Conservation (phyloP, 2,329 filamentous ascomycete genomes). For the Cladosporium sp. region DNA sequence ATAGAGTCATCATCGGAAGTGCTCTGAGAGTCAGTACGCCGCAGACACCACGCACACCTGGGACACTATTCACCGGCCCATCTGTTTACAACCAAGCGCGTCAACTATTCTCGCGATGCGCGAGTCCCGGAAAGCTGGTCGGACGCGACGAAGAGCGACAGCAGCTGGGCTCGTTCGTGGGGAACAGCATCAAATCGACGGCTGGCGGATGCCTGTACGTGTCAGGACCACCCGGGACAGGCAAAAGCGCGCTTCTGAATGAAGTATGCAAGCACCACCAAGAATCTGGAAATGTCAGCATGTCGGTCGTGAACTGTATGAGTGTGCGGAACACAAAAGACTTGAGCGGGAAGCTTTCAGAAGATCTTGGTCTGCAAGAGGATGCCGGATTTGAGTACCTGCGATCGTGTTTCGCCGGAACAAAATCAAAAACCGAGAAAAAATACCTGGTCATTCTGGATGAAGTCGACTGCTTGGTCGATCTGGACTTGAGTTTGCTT, state of each 20-base stretch:
- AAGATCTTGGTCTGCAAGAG: constrained; percentile 59
- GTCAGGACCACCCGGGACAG: constrained; percentile 91
- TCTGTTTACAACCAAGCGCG: constrained; percentile 85
- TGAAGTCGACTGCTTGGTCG: constrained; percentile 91
- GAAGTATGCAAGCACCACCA: constrained; percentile 60
- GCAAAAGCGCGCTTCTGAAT: constrained; percentile 90
- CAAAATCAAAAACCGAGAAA: constrained; percentile 50
- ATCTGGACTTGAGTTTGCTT: constrained; percentile 79
- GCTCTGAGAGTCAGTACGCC: constrained; percentile 52
- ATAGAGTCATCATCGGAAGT: constrained; percentile 54
- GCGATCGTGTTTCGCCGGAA: constrained; percentile 63
- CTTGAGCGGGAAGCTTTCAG: constrained; percentile 73
- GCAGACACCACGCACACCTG: constrained; percentile 67
- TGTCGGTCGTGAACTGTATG: constrained; percentile 92
- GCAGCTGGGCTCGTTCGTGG: constrained; percentile 67
- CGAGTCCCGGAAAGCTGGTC: constrained; percentile 68
- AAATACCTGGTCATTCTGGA: constrained; percentile 85
- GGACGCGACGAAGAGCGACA: constrained; percentile 68
- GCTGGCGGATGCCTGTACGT: constrained; percentile 85
- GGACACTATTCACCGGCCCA: constrained; percentile 55
- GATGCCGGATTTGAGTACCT: constrained; percentile 66
- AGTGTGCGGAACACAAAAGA: constrained; percentile 86
- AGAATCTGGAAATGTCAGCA: constrained; percentile 53
- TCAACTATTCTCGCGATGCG: constrained; percentile 78
- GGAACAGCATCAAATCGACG: constrained; percentile 55